Percentiles rank a stretch among this genome's conserved stretches.
phyloP scores from a whole-genome alignment of 495 filamentous ascomycete species.

The Penicillium soppii region DNA sequence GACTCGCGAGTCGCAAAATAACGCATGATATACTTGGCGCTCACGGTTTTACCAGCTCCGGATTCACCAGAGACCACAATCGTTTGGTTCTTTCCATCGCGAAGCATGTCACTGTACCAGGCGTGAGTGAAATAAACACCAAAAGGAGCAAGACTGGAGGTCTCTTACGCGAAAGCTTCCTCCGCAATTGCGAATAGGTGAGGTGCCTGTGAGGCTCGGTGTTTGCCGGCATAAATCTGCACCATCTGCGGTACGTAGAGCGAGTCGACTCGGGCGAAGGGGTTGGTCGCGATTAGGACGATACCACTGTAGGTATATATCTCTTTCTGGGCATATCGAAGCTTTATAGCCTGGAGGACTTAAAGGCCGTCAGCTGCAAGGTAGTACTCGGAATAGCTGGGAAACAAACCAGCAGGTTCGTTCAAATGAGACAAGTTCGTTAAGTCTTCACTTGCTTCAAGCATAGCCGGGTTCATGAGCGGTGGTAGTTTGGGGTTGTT shows the following conservation, averaged over 20 bases:
- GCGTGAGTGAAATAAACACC: neutral
- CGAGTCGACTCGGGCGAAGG: conserved; percentile 95
- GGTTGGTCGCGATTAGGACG: conserved; percentile 97
- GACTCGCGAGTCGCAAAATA: conserved; percentile 99
- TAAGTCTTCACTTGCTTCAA: conserved; percentile 97
- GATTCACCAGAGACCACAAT: conserved; percentile 99
- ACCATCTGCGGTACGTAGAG: conserved; percentile 99
- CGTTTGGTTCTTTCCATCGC: conserved; percentile 93
- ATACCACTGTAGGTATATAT: conserved; percentile 99
- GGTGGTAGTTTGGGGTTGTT: conserved; percentile 73
- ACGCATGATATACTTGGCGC: conserved; percentile 99
- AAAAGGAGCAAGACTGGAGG: neutral
- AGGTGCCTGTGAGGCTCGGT: conserved; percentile 91
- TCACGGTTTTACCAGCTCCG: conserved; percentile 97
- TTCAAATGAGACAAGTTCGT: conserved; percentile 98
- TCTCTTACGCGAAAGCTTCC: conserved; percentile 90
- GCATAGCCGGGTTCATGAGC: conserved; percentile 96
- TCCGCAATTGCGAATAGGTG: conserved; percentile 99
- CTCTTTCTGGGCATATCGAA: conserved; percentile 97
- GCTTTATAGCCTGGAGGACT: conserved; percentile 97
- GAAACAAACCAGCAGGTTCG: conserved; percentile 84
- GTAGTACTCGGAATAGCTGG: neutral
- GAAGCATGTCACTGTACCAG: conserved; percentile 82
- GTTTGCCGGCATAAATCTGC: conserved; percentile 97
- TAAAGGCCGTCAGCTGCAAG: conserved; percentile 34